A percentile compares a stretch with the other conserved stretches of the same genome.
phyloP scores from a whole-genome alignment of 169 alveolate species.

The Miamiensis avidus region DNA sequence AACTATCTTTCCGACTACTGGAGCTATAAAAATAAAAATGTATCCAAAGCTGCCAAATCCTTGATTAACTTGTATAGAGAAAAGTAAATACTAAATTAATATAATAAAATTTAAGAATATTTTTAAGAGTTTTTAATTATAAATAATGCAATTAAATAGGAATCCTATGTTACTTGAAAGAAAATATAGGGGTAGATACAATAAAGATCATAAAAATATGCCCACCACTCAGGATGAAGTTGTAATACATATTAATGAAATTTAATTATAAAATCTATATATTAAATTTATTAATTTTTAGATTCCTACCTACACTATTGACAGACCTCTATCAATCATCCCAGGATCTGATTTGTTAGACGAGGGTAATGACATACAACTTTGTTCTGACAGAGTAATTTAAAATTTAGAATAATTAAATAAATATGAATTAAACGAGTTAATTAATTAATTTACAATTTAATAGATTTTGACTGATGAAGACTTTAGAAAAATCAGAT shows the following conservation, averaged over 20 bases:
- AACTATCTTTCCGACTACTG: conserved; percentile 31
- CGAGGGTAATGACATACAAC: conserved; percentile 27
- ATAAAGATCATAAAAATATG: conserved; percentile 11
- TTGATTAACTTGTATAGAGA: conserved; percentile 34
- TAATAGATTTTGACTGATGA: conserved; percentile 43
- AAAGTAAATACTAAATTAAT: not conserved
- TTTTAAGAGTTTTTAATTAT: no score
- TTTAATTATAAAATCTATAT: no score
- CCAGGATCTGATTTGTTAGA: conserved; percentile 26
- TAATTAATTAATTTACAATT: no score
- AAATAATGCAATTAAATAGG: no score
- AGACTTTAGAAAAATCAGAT: conserved; percentile 45
- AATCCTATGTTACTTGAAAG: conserved; percentile 45
- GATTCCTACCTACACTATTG: not conserved
- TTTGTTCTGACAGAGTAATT: conserved; percentile 26
- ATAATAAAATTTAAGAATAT: no score
- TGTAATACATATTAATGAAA: no score
- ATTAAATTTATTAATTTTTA: no score
- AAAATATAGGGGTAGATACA: conserved; percentile 36
- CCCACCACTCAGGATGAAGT: conserved; percentile 20
- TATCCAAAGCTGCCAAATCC: conserved; percentile 40
- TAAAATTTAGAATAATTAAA: no score
- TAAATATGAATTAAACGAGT: no score
- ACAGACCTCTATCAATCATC: not conserved
- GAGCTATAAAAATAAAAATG: conserved; percentile 47